phyloP scores from a whole-genome alignment of 352 stramenopile species.

The Poterioochromonas sp. region DNA sequence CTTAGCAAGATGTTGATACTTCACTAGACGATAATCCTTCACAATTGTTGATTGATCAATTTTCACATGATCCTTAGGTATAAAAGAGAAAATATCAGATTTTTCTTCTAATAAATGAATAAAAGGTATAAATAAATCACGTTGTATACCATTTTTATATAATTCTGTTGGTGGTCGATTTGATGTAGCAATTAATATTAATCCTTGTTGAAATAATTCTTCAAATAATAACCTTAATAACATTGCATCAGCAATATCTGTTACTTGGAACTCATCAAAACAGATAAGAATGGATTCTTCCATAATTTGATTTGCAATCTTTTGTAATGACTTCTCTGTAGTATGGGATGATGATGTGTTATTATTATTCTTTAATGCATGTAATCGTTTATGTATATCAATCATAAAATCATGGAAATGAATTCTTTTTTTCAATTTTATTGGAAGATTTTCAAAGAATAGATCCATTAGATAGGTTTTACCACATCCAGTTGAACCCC shows the following conservation, averaged over 20 bases:
- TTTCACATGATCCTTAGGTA: slow-evolving; percentile 49
- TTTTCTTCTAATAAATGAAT: slow-evolving; percentile 75
- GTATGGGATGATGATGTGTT: slow-evolving; percentile 47
- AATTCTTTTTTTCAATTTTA: slow-evolving; percentile 53
- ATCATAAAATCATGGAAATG: slow-evolving; percentile 93
- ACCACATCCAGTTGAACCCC: slow-evolving; percentile 69
- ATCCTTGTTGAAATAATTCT: slow-evolving; percentile 69
- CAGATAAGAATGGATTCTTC: slow-evolving; percentile 73
- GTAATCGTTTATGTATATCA: slow-evolving; percentile 74
- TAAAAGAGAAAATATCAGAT: slow-evolving; percentile 39
- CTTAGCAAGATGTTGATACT: slow-evolving; percentile 18
- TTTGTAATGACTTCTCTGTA: slow-evolving; percentile 57
- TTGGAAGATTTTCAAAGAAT: slow-evolving; percentile 55
- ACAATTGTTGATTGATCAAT: too few species aligned
- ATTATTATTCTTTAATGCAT: slow-evolving; percentile 53
- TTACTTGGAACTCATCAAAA: slow-evolving; percentile 83
- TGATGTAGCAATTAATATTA: slow-evolving; percentile 82
- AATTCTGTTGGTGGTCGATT: slow-evolving; percentile 86
- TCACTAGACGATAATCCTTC: slow-evolving; percentile 52
- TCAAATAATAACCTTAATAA: slow-evolving; percentile 88
- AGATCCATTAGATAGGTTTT: slow-evolving; percentile 90
- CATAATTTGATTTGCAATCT: slow-evolving; percentile 54
- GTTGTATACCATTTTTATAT: slow-evolving; percentile 91
- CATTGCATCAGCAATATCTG: slow-evolving; percentile 90
- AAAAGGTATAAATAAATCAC: slow-evolving; percentile 94